A percentile compares a stretch with the other conserved stretches of the same genome.
Conservation (phyloP, 257 asterid genomes). For the Phtheirospermum japonicum region DNA sequence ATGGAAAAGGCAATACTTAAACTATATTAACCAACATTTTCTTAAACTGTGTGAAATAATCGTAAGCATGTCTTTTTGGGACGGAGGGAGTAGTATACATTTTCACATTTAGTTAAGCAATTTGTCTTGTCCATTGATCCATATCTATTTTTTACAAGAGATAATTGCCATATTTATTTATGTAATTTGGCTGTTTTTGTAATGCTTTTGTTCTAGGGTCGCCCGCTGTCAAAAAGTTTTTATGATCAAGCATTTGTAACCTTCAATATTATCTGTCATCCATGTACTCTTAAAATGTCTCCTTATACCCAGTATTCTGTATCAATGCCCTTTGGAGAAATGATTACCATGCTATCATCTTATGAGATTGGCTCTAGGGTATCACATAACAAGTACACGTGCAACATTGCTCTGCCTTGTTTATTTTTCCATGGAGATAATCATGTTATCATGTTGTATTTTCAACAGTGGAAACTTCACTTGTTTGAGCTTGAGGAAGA, state of each 20-base stretch:
- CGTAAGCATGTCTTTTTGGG: too few relatives aligned
- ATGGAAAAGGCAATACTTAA: too few relatives aligned
- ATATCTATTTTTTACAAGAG: neutral
- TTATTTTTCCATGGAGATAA: slow-evolving; percentile 1
- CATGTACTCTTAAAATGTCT: neutral
- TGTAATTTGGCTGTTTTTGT: neutral
- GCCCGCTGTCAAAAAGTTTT: neutral
- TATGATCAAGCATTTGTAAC: slow-evolving; percentile 8
- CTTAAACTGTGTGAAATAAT: too few relatives aligned
- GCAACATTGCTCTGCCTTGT: neutral
- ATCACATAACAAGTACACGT: neutral
- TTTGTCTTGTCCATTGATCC: neutral
- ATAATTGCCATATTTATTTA: neutral
- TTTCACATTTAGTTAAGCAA: slow-evolving; percentile 5
- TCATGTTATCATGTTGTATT: slow-evolving; percentile 3
- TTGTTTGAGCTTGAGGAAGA: slow-evolving; percentile 80
- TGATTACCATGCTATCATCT: neutral
- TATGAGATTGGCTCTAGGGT: neutral
- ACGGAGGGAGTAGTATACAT: neutral
- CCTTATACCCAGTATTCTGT: neutral
- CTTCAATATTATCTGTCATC: slow-evolving; percentile 1
- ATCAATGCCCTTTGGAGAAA: neutral
- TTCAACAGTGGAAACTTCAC: slow-evolving; percentile 76
- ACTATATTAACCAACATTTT: too few relatives aligned
- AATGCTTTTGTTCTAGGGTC: neutral